These are phyloP conservation scores for Luzula sylvatica DNA, from an alignment of 176 grass and related monocot genomes.

Conservation along the genomic window DNA sequence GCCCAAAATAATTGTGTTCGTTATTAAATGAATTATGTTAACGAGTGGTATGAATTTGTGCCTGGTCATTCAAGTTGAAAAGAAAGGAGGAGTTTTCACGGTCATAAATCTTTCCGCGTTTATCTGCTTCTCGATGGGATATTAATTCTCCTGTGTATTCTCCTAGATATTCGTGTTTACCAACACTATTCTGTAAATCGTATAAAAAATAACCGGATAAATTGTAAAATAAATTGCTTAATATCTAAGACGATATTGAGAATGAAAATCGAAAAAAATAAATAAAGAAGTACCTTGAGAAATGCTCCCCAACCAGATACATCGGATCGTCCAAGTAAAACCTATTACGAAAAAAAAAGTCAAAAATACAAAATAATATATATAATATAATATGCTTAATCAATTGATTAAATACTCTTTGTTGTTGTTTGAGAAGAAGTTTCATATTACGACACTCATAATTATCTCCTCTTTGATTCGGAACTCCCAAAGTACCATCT, in stretches of 20 bases:
- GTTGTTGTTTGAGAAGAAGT: conserved; percentile 90
- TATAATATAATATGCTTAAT: neutral
- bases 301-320: conserved; percentile 96
- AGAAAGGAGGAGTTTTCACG: conserved; percentile 95
- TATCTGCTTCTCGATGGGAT: conserved; percentile 90
- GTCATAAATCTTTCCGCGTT: conserved; percentile 94
- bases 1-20: neutral
- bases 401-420: conserved; percentile 58
- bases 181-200: conserved; percentile 65
- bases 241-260: neutral
- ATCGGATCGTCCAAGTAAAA: conserved; percentile 91
- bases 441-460: conserved; percentile 99
- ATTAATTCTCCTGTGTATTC: conserved; percentile 98
- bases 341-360: conserved; percentile 34
- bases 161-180: conserved; percentile 93
- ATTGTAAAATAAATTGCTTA: neutral
- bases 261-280: conserved; percentile 2
- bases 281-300: conserved; percentile 49
- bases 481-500: conserved; percentile 86
- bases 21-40: too few species aligned
- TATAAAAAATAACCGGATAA: conserved; percentile 13
- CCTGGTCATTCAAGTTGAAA: conserved; percentile 97
- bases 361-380: conserved; percentile 8
- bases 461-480: conserved; percentile 93
- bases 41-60: conserved; percentile 12